Evolutionary conservation across 2,329 filamentous ascomycete species (phyloP).

Genomic region (Claviceps sp.): DNA sequence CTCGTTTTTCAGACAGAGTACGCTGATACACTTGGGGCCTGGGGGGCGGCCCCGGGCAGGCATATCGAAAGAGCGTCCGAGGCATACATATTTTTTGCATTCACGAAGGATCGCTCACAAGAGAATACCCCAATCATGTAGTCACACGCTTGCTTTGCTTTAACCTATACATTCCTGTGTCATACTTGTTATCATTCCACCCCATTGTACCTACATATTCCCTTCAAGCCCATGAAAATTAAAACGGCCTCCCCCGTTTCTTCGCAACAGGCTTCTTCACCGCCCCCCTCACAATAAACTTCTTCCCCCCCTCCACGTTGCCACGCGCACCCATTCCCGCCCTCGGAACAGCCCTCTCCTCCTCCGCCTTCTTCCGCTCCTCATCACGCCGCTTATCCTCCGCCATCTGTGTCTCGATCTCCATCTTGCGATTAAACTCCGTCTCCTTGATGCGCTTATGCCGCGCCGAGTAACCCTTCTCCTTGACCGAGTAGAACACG

Average conservation of each 20-base stretch:
- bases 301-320: slow-evolving; percentile 29
- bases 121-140: no score
- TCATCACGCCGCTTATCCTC: slow-evolving; percentile 63
- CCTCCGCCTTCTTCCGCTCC: slow-evolving; percentile 37
- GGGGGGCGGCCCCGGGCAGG: no score
- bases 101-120: no score
- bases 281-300: slow-evolving; percentile 46
- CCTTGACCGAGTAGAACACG: slow-evolving; percentile 94
- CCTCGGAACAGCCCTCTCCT: slow-evolving; percentile 23
- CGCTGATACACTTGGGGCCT: no score
- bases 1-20: no score
- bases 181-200: no score
- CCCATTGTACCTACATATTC: no score
- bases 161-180: no score
- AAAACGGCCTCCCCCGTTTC: slow-evolving; percentile 20
- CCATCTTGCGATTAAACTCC: slow-evolving; percentile 85
- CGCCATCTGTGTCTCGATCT: slow-evolving; percentile 86
- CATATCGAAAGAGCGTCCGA: no score
- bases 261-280: slow-evolving; percentile 48
- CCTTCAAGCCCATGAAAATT: no score
- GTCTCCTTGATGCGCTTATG: slow-evolving; percentile 80
- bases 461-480: slow-evolving; percentile 84
- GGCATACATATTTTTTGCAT: no score
- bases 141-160: no score
- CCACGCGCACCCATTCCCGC: slow-evolving; percentile 20